Evolutionary conservation across 164 flowering plant species (phyloP).

Genomic region (Houttuynia cordata): DNA sequence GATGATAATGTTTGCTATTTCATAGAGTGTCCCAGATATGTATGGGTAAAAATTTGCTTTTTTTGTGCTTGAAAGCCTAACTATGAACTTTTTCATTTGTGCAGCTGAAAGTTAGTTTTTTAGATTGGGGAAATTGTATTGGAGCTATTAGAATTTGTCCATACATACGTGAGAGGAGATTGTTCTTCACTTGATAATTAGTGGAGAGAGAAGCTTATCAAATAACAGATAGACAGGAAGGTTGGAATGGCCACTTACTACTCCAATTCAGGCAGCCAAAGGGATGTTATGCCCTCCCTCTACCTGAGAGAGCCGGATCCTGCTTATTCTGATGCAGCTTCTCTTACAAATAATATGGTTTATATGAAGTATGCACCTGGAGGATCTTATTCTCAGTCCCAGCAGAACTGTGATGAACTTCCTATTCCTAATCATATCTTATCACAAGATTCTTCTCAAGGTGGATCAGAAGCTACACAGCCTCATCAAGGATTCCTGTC

Average conservation of each 20-base stretch:
- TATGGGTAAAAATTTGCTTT: no score
- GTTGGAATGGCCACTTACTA: slow-evolving; percentile 61
- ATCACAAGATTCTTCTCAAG: slow-evolving; percentile 22
- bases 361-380: neutral
- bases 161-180: neutral
- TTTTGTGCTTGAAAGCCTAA: neutral
- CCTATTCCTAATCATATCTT: slow-evolving; percentile 11
- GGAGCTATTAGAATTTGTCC: neutral
- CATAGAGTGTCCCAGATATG: no score
- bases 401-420: slow-evolving; percentile 27
- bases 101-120: neutral
- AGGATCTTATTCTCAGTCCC: slow-evolving; percentile 26
- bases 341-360: slow-evolving; percentile 37
- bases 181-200: slow-evolving; percentile 1
- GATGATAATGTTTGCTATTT: no score
- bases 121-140: neutral
- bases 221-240: slow-evolving; percentile 5
- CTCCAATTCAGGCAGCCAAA: slow-evolving; percentile 45
- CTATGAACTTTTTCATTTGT: neutral
- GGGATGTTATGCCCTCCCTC: slow-evolving; percentile 38
- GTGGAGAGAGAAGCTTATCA: neutral
- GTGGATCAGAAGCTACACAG: slow-evolving; percentile 25
- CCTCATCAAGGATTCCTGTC: slow-evolving; percentile 49
- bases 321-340: slow-evolving; percentile 32
- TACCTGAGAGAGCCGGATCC: slow-evolving; percentile 44